Evolutionary conservation across 164 flowering plant genomes (phyloP).

Genomic region (Liriodendron chinense): DNA sequence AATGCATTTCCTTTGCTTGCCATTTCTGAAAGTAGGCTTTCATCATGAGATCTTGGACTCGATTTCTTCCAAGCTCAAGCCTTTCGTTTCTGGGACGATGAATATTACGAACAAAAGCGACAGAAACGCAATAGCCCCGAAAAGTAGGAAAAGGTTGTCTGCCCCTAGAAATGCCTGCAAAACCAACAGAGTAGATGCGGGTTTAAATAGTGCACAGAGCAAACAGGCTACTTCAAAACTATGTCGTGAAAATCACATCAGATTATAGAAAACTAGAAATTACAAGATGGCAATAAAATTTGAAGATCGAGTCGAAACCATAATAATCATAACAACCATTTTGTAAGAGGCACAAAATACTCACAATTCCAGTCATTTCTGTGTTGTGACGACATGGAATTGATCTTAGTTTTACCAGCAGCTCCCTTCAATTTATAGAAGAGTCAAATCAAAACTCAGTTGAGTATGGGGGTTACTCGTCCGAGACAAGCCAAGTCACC

Average conservation of each 20-base stretch:
- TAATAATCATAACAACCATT: no score
- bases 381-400: not conserved
- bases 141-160: slow-evolving; percentile 78
- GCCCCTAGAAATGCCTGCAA: slow-evolving; percentile 82
- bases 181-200: not conserved
- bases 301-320: not conserved
- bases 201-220: not conserved
- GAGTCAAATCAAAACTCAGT: no score
- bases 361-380: not conserved
- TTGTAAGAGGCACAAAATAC: not conserved
- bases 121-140: slow-evolving; percentile 68
- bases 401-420: not conserved
- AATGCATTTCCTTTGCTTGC: not conserved
- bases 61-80: slow-evolving; percentile 76
- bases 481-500: no score
- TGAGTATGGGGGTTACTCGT: no score
- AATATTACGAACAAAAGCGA: slow-evolving; percentile 56
- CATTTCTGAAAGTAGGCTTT: slow-evolving; percentile 9
- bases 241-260: not conserved
- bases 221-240: no score
- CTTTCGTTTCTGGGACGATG: slow-evolving; percentile 89
- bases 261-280: no score
- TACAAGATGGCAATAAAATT: not conserved
- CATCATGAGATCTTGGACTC: slow-evolving; percentile 54
- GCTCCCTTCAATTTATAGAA: not conserved